Evolutionary conservation across 148 eudicot species (phyloP).

Genomic region (Persicaria maculosa): DNA sequence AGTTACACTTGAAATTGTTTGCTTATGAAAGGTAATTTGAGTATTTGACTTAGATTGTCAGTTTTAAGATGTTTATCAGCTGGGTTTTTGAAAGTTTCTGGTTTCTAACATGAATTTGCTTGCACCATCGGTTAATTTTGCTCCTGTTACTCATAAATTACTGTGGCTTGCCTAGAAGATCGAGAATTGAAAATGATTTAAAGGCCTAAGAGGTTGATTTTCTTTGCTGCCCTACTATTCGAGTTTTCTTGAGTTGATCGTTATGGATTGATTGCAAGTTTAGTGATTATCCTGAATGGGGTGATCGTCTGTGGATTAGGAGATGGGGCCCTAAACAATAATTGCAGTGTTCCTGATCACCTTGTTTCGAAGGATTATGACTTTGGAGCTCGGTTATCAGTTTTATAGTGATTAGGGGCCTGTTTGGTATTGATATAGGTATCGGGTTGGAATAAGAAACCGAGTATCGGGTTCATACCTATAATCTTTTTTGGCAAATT

Average conservation of each 20-base stretch:
- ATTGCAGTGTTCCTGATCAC: background rate
- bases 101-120: background rate
- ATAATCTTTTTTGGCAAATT: too few relatives aligned
- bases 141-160: background rate
- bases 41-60: background rate
- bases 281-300: background rate
- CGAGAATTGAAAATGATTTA: background rate
- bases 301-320: background rate
- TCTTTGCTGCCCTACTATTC: background rate
- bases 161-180: background rate
- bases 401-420: too few relatives aligned
- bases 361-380: background rate
- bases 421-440: too few relatives aligned
- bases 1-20: background rate
- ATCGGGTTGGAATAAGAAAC: too few relatives aligned
- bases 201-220: background rate
- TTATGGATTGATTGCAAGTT: too few relatives aligned
- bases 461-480: too few relatives aligned
- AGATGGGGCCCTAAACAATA: background rate
- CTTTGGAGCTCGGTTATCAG: background rate
- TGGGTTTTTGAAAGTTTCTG: background rate
- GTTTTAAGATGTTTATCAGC: background rate
- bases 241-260: background rate
- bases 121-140: background rate
- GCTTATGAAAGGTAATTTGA: background rate